Conservation (phyloP, 129 eudicot species). For the Oenanthe sinensis region DNA sequence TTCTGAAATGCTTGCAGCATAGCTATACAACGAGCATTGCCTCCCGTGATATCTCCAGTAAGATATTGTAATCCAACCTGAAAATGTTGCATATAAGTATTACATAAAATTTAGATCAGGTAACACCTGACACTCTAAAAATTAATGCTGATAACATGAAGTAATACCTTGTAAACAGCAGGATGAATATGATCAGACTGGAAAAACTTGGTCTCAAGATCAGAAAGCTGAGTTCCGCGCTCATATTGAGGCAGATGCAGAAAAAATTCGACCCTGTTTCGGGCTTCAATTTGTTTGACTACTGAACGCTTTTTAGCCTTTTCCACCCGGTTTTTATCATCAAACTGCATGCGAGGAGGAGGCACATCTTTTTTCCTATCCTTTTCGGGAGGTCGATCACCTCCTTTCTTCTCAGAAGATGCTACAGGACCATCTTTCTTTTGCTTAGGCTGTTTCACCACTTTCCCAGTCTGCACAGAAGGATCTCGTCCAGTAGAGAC, state of each 20-base stretch:
- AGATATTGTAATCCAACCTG: slow-evolving; percentile 83
- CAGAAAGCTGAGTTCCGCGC: slow-evolving; percentile 67
- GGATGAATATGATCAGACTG: slow-evolving; percentile 72
- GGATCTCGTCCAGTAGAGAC: slow-evolving; percentile 23
- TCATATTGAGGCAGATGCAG: slow-evolving; percentile 94
- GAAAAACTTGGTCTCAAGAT: slow-evolving; percentile 70
- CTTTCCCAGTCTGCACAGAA: slow-evolving; percentile 29
- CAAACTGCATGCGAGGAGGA: slow-evolving; percentile 94
- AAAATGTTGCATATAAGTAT: background rate
- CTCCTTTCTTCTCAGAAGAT: slow-evolving; percentile 62
- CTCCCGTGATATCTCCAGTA: slow-evolving; percentile 63
- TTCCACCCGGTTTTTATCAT: slow-evolving; percentile 78
- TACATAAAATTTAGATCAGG: background rate
- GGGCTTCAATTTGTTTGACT: slow-evolving; percentile 72
- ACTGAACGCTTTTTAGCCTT: slow-evolving; percentile 86
- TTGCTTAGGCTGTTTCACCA: slow-evolving; percentile 32
- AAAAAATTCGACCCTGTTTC: slow-evolving; percentile 77
- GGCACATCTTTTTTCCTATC: slow-evolving; percentile 85
- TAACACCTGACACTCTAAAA: background rate
- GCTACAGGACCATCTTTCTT: slow-evolving; percentile 45
- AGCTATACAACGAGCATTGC: slow-evolving; percentile 75
- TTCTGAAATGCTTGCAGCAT: slow-evolving; percentile 84
- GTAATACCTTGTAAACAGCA: slow-evolving; percentile 81
- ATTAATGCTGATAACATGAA: background rate
- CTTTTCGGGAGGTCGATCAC: slow-evolving; percentile 62